Percentiles rank a stretch among this genome's conserved stretches.
Evolutionary conservation across 257 asterid species (phyloP).

Genomic region (Fraxinus excelsior): DNA sequence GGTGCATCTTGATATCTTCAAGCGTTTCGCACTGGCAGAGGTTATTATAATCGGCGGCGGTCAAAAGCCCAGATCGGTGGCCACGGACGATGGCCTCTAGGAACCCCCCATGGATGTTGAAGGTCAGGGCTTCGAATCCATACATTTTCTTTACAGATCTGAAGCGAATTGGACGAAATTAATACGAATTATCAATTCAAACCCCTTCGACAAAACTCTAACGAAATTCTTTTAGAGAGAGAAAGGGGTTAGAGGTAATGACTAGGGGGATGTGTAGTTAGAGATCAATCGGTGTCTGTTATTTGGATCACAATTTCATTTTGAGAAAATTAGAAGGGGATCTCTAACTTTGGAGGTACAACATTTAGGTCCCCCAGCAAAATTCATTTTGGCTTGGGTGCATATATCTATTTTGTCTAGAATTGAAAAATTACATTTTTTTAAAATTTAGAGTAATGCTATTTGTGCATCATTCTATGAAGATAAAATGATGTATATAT

Average conservation of each 20-base stretch:
- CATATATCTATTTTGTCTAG: no score
- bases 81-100: conserved; percentile 93
- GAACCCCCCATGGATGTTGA: conserved; percentile 89
- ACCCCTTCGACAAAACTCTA: conserved; percentile 29
- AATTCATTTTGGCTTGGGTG: not conserved
- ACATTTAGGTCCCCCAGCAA: not conserved
- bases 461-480: no score
- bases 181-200: not conserved
- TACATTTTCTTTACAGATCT: conserved; percentile 66
- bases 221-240: not conserved
- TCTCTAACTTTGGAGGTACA: not conserved
- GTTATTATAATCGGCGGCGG: conserved; percentile 89
- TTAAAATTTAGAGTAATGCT: no score
- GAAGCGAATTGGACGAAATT: conserved; percentile 44
- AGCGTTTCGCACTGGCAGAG: conserved; percentile 88
- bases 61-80: conserved; percentile 84
- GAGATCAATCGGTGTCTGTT: not conserved
- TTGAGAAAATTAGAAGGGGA: not conserved
- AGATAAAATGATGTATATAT: no score
- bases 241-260: conserved; percentile 14
- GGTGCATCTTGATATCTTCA: conserved; percentile 92
- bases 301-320: not conserved
- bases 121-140: conserved; percentile 92
- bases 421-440: no score
- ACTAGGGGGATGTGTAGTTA: not conserved